A percentile compares a stretch with the other conserved stretches of the same genome.
Evolutionary conservation across 1,284 basidiomycete genomes (phyloP).

Genomic region (Austropuccinia psidii): DNA sequence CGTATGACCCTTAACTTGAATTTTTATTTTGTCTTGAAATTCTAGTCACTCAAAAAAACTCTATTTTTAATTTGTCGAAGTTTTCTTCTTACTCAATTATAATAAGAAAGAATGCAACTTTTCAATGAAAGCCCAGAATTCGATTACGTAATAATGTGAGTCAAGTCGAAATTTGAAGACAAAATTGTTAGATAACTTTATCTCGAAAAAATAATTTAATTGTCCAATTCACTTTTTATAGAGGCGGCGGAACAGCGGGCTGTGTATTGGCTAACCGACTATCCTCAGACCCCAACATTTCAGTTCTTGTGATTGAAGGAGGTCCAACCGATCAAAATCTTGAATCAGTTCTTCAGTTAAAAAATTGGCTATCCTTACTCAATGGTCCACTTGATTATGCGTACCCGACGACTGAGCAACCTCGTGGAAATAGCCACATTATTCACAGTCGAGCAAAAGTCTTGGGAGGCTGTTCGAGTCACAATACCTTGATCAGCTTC

Average conservation of each 20-base stretch:
- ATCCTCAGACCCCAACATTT: conserved; percentile 45
- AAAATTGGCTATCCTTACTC: conserved; percentile 47
- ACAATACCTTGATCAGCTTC: conserved; percentile 49
- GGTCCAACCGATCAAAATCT: conserved; percentile 45
- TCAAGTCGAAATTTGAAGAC: too few relatives aligned
- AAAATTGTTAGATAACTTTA: too few relatives aligned
- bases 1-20: too few relatives aligned
- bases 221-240: background rate
- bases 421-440: conserved; percentile 48
- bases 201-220: too few relatives aligned
- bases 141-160: too few relatives aligned
- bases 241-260: conserved; percentile 45
- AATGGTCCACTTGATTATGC: conserved; percentile 48
- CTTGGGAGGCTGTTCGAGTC: conserved; percentile 47
- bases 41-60: too few relatives aligned
- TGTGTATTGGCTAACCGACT: conserved; percentile 47
- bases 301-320: conserved; percentile 48
- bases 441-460: conserved; percentile 47
- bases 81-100: too few relatives aligned
- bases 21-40: too few relatives aligned
- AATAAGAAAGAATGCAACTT: too few relatives aligned
- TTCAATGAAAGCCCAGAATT: too few relatives aligned
- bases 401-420: conserved; percentile 46
- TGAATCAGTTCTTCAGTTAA: conserved; percentile 44
- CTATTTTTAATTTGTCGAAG: too few relatives aligned